phyloP scores from a whole-genome alignment of 441 rosid genomes.

The Erodium texanum region DNA sequence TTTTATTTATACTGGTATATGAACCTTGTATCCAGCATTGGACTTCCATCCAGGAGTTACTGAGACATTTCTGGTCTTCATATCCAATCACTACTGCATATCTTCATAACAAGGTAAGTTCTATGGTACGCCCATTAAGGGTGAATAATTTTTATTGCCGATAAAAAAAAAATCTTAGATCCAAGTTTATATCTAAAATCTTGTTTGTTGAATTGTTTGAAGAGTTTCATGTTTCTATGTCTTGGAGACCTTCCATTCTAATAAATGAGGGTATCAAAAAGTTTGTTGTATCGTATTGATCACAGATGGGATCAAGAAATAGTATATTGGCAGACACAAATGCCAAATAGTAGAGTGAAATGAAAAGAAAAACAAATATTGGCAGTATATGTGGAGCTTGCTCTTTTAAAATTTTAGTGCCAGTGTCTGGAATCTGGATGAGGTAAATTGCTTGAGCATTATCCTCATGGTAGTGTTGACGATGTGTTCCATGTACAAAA shows the following conservation, averaged over 20 bases:
- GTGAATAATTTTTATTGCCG: no score
- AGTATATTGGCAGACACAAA: not conserved
- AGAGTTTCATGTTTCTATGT: not conserved
- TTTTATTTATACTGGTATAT: slow-evolving; percentile 19
- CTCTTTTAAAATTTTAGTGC: not conserved
- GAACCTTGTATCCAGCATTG: slow-evolving; percentile 49
- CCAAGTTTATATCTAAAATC: not conserved
- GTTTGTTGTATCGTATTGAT: not conserved
- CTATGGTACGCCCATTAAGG: not conserved
- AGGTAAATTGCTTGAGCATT: not conserved
- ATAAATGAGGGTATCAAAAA: not conserved
- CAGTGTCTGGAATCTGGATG: not conserved
- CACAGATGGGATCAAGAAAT: not conserved
- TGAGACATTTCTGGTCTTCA: slow-evolving; percentile 90
- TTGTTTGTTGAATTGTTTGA: not conserved
- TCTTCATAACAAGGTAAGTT: slow-evolving; percentile 65
- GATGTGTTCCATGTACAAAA: not conserved
- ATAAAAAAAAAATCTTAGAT: not conserved
- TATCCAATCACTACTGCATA: slow-evolving; percentile 70
- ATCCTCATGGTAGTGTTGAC: not conserved
- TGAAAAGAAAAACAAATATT: not conserved
- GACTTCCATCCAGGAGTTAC: slow-evolving; percentile 68
- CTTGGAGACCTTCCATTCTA: not conserved
- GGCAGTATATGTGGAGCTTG: no score
- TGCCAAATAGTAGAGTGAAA: not conserved